Evolutionary conservation across 768 basidiomycete genomes (phyloP), one percentile per base, ranked within the genome.

Genomic region (Tulasnella sp.): DNA sequence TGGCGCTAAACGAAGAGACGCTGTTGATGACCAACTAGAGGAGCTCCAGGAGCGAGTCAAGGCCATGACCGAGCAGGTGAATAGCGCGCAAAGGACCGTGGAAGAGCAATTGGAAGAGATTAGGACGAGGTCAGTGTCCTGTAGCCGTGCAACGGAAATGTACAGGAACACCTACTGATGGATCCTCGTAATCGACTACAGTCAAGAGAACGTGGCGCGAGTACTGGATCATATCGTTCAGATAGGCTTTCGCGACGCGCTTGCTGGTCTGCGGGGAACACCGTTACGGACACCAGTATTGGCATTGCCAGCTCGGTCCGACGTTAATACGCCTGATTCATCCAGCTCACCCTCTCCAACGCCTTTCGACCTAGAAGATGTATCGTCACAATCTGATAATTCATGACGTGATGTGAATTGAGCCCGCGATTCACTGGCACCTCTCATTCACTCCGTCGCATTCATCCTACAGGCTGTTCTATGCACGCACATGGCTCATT

Each of bases 201-300:
- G 86, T 66, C 81, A 80, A 61, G 81, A 82, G 50, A 82, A 87
- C 63, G 71, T 90, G n/a, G 73, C 78, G 21, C 74, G 75, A 56
- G 80, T 87, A 49, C 70, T 88, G 42, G 76, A 83, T 53, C 76
- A 81, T 19, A 72, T 89, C 8, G 81, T 88, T 7, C 82, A 85
- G 52, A 80, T 85, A 55, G 83, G 84, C 1, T 63, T 83, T 49
- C 73, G 78, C 41, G 77, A 38, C 34, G 34, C 34, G 34, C 5
- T 38, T 5, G 34, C 34, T 38, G 34, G 34, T 15, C 34, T 38
- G 5, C 34, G 15, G 34, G 15, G 15, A 5, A 38, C 34, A 38
- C 34, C 34, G 15, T 15, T 38, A 15, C 34, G 15, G 5, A 38
- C 15, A 38, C 15, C 34, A 15, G 15, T 15, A 38, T 7, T 38